Evolutionary conservation across 768 basidiomycete genomes (phyloP).

Genomic region (Trametes punicea): DNA sequence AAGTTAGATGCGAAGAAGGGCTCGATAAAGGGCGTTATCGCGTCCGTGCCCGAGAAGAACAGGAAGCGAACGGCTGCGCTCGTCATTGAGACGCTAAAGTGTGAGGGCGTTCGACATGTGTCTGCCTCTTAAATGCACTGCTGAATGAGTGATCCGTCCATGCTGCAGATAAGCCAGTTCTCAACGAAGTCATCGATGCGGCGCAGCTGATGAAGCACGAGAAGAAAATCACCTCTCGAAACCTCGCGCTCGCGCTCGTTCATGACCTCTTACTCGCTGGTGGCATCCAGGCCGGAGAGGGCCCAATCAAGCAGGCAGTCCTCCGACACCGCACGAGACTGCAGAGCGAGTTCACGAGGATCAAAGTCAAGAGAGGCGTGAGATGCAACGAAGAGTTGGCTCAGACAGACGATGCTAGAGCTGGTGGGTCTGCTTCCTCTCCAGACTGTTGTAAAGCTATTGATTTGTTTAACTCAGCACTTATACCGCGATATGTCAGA

Average conservation of each 20-base stretch:
- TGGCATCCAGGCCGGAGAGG: constrained; percentile 89
- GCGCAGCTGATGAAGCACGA: constrained; percentile 73
- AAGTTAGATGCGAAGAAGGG: constrained; percentile 85
- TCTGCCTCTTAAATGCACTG: not conserved
- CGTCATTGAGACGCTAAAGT: constrained; percentile 94
- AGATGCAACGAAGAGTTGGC: constrained; percentile 64
- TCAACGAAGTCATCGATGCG: constrained; percentile 64
- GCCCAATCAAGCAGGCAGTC: constrained; percentile 84
- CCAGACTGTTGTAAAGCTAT: not conserved
- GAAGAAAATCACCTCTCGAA: constrained; percentile 69
- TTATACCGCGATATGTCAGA: constrained; percentile 81
- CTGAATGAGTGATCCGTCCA: not conserved
- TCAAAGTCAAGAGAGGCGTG: constrained; percentile 74
- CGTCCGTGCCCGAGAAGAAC: constrained; percentile 66
- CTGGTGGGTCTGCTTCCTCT: constrained; percentile 43
- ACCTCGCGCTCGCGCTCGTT: constrained; percentile 80
- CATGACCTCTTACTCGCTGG: constrained; percentile 84
- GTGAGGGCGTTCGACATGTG: constrained; percentile 44
- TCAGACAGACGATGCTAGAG: constrained; percentile 54
- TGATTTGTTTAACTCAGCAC: constrained; percentile 38
- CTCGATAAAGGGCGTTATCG: constrained; percentile 85
- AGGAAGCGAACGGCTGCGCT: constrained; percentile 80
- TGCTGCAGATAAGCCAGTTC: constrained; percentile 67
- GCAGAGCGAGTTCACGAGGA: constrained; percentile 78
- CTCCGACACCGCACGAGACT: constrained; percentile 88